Evolutionary conservation across 371 early-diverging fungal genomes (phyloP).

Genomic region (Mucor plumbeus): DNA sequence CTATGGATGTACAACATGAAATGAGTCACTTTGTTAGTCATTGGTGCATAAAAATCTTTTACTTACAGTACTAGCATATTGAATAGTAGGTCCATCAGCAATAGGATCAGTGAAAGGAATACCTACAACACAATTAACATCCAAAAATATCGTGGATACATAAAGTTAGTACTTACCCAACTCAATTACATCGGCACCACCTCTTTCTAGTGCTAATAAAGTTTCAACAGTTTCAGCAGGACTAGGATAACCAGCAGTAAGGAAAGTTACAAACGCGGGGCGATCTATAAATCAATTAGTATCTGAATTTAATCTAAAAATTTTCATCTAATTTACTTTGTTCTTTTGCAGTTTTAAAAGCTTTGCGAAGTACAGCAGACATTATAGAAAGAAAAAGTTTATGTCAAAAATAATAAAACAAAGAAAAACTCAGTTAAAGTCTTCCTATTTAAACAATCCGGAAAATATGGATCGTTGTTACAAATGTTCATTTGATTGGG

Average conservation of each 20-base stretch:
- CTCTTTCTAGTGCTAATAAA: constrained; percentile 84
- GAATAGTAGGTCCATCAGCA: constrained; percentile 97
- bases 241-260: constrained; percentile 92
- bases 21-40: constrained; percentile 17
- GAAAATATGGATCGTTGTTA: background rate
- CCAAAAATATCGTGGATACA: background rate
- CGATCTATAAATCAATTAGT: constrained; percentile 53
- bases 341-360: constrained; percentile 46
- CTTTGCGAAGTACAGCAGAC: constrained; percentile 52
- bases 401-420: constrained; percentile 2
- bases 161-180: constrained; percentile 64
- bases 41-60: background rate
- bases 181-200: constrained; percentile 97
- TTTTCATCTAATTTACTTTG: constrained; percentile 39
- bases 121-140: constrained; percentile 43
- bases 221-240: constrained; percentile 79
- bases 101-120: constrained; percentile 98
- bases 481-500: constrained; percentile 10
- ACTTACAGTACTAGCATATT: constrained; percentile 84
- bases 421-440: background rate
- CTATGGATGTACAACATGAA: constrained; percentile 35
- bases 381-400: constrained; percentile 20
- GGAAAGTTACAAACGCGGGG: constrained; percentile 91
- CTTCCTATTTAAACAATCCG: constrained; percentile 12
- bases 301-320: background rate